Evolutionary conservation across 2,329 filamentous ascomycete species (phyloP).

Genomic region (Tolypocladium capitatum): DNA sequence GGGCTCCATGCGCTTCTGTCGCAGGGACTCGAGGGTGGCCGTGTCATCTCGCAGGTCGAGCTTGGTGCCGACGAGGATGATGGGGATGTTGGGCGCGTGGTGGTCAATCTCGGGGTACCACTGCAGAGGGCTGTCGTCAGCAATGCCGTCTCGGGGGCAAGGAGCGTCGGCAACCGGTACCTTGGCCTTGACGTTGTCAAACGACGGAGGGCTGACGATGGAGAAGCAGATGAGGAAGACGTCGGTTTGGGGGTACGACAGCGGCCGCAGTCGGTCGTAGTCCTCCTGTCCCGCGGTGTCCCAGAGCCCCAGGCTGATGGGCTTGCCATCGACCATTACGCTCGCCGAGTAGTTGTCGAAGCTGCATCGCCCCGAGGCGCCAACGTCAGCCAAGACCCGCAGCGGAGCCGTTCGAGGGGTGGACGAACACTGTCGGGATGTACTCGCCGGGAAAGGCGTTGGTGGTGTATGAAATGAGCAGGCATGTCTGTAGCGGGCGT

Average conservation of each 20-base stretch:
- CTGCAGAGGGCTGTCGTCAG: conserved; percentile 29
- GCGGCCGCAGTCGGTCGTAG: conserved; percentile 86
- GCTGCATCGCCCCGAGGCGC: conserved; percentile 28
- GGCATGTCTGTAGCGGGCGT: conserved; percentile 61
- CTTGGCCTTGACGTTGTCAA: conserved; percentile 98
- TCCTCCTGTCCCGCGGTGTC: conserved; percentile 98
- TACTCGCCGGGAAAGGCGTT: conserved; percentile 99
- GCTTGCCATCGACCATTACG: conserved; percentile 97
- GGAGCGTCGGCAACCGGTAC: conserved; percentile 33
- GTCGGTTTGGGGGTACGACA: conserved; percentile 96
- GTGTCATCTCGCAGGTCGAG: conserved; percentile 87
- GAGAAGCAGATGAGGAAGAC: conserved; percentile 98
- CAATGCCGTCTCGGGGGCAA: conserved; percentile 1
- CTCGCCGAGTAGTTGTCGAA: conserved; percentile 99
- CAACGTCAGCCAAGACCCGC: conserved; percentile 2
- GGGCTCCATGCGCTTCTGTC: conserved; percentile 92
- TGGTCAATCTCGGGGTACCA: conserved; percentile 98
- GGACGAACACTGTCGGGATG: conserved; percentile 88
- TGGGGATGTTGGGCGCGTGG: conserved; percentile 87
- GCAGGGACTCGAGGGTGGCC: conserved; percentile 65
- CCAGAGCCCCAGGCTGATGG: conserved; percentile 92
- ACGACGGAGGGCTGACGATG: conserved; percentile 92
- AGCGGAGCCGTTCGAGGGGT: conserved; percentile 2
- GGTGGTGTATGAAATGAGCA: conserved; percentile 97
- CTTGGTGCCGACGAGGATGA: conserved; percentile 95